phyloP scores from a whole-genome alignment of 305 asterid species.

The Ajuga reptans region DNA sequence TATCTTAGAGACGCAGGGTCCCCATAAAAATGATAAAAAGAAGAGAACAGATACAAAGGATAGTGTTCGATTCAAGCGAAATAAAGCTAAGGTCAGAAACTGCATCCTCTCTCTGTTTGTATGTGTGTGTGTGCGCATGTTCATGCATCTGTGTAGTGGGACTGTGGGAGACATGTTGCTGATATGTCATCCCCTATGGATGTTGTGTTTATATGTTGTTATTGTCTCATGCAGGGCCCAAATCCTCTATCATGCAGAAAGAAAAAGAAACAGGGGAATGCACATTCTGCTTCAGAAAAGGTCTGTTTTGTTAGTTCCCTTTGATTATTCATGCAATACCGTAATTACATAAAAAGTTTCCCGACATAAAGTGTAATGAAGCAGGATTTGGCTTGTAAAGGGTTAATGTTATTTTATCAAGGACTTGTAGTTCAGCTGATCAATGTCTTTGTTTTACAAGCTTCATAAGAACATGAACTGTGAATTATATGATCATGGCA shows the following conservation, averaged over 20 bases:
- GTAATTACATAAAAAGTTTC: not conserved
- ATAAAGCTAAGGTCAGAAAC: constrained; percentile 62
- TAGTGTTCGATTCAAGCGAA: constrained; percentile 61
- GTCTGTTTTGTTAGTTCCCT: constrained; percentile 20
- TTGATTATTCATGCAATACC: not conserved
- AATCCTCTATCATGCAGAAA: constrained; percentile 86
- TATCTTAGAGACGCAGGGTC: constrained; percentile 21
- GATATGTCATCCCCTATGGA: not conserved
- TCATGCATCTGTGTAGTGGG: not conserved
- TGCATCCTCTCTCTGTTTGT: not conserved
- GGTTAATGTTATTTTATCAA: not conserved
- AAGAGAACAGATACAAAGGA: constrained; percentile 39
- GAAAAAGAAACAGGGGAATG: constrained; percentile 38
- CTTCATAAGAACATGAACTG: not conserved
- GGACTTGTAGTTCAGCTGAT: not conserved
- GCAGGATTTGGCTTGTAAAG: not conserved
- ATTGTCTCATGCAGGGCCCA: constrained; percentile 54
- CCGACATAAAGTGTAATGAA: not conserved
- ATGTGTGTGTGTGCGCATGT: not conserved
- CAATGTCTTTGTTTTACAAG: not conserved
- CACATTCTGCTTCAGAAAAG: constrained; percentile 39
- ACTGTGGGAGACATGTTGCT: not conserved
- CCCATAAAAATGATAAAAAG: constrained; percentile 21
- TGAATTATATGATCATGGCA: not conserved
- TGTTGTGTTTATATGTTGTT: not conserved